phyloP scores from a whole-genome alignment of 305 asterid genomes.

The Lippia alba region DNA sequence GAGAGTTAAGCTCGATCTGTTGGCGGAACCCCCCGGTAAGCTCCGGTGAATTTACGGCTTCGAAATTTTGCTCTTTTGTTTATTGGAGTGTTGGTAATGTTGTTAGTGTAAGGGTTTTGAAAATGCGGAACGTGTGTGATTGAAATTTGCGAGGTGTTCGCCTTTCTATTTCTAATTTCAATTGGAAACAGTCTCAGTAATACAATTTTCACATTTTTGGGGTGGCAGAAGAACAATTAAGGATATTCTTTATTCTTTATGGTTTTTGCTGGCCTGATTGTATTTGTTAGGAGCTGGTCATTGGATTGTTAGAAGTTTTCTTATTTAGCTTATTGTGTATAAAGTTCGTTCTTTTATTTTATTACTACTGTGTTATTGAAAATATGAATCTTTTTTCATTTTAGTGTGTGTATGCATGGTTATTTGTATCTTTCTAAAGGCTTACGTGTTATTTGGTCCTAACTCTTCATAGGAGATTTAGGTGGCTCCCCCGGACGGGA shows the following conservation, averaged over 20 bases:
- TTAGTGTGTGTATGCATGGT: background rate
- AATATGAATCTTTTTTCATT: background rate
- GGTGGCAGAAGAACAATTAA: constrained; percentile 6
- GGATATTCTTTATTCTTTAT: background rate
- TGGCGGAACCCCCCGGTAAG: constrained; percentile 94
- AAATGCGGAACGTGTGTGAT: background rate
- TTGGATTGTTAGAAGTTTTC: constrained; percentile 1
- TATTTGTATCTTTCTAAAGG: constrained; percentile 11
- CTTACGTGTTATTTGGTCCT: constrained; percentile 28
- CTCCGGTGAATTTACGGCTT: background rate
- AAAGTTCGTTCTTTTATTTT: background rate
- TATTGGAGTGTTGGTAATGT: constrained; percentile 9
- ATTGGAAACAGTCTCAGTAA: too few species aligned
- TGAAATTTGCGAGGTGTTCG: background rate
- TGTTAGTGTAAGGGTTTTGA: background rate
- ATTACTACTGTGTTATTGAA: constrained; percentile 4
- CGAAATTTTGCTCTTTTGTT: background rate
- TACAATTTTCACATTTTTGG: background rate
- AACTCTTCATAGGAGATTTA: constrained; percentile 65
- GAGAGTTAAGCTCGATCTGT: constrained; percentile 90
- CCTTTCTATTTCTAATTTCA: background rate
- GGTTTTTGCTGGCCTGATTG: background rate
- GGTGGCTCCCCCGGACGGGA: constrained; percentile 73
- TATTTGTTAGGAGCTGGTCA: constrained; percentile 5
- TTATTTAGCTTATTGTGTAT: constrained; percentile 15